Evolutionary conservation across 176 grass and related monocot species (phyloP).

Genomic region (Carex pumila): DNA sequence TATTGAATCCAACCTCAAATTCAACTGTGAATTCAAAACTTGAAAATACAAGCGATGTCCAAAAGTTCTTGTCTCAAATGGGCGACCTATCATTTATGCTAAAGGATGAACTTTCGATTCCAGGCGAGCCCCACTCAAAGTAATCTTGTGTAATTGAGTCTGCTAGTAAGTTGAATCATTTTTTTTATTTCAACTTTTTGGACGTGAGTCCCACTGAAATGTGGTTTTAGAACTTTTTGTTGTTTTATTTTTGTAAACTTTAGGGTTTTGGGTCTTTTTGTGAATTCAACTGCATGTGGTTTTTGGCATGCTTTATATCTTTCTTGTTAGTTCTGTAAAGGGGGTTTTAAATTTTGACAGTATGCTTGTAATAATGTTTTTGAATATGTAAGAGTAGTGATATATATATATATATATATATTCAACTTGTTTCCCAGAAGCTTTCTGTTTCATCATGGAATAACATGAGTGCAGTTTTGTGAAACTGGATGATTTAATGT

Average conservation of each 20-base stretch:
- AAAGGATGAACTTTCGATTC: slow-evolving; percentile 60
- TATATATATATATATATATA: background rate
- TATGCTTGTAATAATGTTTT: slow-evolving; percentile 8
- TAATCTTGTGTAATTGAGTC: background rate
- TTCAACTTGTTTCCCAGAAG: background rate
- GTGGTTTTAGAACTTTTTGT: background rate
- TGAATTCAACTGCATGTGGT: background rate
- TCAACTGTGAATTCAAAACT: slow-evolving; percentile 10
- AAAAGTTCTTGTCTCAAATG: slow-evolving; percentile 59
- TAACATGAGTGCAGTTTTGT: background rate
- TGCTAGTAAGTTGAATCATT: slow-evolving; percentile 4
- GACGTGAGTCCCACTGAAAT: background rate
- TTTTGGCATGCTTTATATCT: background rate
- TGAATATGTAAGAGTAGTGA: background rate
- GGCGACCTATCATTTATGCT: slow-evolving; percentile 77
- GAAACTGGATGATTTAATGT: background rate
- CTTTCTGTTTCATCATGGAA: background rate
- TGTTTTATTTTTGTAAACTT: background rate
- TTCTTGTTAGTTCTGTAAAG: background rate
- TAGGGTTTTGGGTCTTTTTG: background rate
- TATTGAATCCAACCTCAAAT: slow-evolving; percentile 19
- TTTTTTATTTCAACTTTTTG: slow-evolving; percentile 10
- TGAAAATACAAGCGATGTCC: slow-evolving; percentile 32
- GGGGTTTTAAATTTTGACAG: background rate
- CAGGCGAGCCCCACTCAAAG: slow-evolving; percentile 33